Evolutionary conservation across 2,329 filamentous ascomycete genomes (phyloP), one percentile per base, ranked within the genome.

Genomic region (Alternaria novae-zelandiae): DNA sequence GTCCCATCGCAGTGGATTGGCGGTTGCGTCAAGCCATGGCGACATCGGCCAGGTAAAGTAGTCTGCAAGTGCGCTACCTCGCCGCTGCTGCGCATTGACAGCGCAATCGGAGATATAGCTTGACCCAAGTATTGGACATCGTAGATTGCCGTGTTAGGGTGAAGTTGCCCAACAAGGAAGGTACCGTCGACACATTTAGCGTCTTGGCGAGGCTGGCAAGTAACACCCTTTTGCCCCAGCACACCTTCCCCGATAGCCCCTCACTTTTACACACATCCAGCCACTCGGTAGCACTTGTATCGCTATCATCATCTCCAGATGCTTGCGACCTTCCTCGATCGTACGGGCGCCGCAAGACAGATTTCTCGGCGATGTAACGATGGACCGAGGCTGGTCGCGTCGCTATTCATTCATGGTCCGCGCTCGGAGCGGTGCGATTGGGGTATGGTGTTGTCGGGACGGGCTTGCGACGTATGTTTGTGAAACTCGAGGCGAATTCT

Each of bases 281-380:
- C 59, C 63, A 30, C 53, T 46, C 63, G 60, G 72, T 71, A 41
- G 51, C 66, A 73, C 70, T 65, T 59, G 70, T 75, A 70, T 63
- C 68, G 68, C 70, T 54, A 62, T 66, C 47, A 66, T 63, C 54
- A 59, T 63, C 63, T 67, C 61, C 47, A 57, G 36, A 36, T 60
- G 57, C 58, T 70, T 72, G 57, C 54, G 62, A 72, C 69, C 70
- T 75, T 68, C 70, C 70, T 73, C 69, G 70, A 69, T 70, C 63
- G 66, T 63, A 59, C 61, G 51, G 41, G 53, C 46, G 56, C 36
- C 36, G 45, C 47, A 49, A 50, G 58, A 51, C 45, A 53, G 64
- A 46, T 51, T 57, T 30, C 59, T 57, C 60, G 60, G 69, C 59
- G 54, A 61, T 59, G 61, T 65, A 56, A 64, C 64, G 23, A 63